These are phyloP conservation scores for Neopestalotiopsis clavispora DNA, from an alignment of 2,329 filamentous ascomycete species.

Conservation along the genomic window DNA sequence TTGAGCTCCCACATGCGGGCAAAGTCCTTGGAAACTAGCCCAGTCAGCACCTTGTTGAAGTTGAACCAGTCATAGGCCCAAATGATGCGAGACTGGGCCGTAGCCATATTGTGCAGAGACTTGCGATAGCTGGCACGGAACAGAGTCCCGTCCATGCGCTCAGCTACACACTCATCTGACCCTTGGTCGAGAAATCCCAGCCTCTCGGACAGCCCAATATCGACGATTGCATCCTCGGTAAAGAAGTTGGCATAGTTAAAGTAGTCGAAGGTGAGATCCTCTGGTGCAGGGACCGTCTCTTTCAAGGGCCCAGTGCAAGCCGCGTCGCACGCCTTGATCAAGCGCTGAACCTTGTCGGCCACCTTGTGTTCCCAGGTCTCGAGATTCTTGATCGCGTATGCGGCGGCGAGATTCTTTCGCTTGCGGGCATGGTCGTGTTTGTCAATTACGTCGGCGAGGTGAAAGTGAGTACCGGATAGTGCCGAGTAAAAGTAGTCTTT, in stretches of 20 bases:
- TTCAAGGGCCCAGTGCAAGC: conserved; percentile 42
- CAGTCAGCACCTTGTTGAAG: conserved; percentile 50
- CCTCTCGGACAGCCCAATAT: conserved; percentile 57
- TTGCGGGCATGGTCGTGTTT: conserved; percentile 57
- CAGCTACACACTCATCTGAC: conserved; percentile 46
- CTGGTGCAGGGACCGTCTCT: conserved; percentile 22
- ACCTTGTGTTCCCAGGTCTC: conserved; percentile 61
- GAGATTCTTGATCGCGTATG: conserved; percentile 58
- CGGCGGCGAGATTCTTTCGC: conserved; percentile 53
- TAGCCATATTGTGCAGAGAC: conserved; percentile 54
- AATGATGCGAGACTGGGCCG: conserved; percentile 53
- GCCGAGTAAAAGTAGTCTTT: conserved; percentile 54
- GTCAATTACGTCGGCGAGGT: conserved; percentile 57
- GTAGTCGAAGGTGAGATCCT: conserved; percentile 53
- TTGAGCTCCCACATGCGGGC: conserved; percentile 43
- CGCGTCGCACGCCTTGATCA: conserved; percentile 49
- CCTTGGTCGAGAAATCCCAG: conserved; percentile 57
- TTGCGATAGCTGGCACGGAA: conserved; percentile 52
- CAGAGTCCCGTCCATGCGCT: conserved; percentile 49
- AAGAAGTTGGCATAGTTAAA: conserved; percentile 60
- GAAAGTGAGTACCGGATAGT: conserved; percentile 51
- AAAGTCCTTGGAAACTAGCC: conserved; percentile 48
- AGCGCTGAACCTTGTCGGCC: conserved; percentile 51
- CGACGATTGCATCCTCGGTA: conserved; percentile 60
- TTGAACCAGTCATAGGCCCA: conserved; percentile 58